These are phyloP conservation scores for Solanum pinnatisectum DNA, from an alignment of 257 asterid species.

Conservation along the genomic window DNA sequence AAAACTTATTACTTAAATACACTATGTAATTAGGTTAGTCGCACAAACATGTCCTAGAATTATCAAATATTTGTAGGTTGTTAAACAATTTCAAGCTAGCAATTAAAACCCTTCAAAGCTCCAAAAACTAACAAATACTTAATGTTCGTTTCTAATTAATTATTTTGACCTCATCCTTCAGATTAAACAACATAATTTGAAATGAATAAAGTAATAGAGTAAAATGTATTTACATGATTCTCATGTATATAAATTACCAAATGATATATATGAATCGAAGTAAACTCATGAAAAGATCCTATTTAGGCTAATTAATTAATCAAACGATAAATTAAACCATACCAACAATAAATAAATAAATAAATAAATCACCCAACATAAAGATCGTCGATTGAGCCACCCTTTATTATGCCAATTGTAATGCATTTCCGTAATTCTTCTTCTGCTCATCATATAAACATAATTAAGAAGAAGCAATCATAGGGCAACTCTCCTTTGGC, in stretches of 20 bases:
- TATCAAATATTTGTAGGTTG: neutral
- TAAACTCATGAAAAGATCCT: neutral
- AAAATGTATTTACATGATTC: neutral
- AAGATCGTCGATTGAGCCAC: neutral
- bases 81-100: neutral
- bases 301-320: neutral
- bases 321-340: neutral
- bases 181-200: neutral
- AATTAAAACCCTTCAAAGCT: neutral
- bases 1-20: no score
- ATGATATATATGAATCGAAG: neutral
- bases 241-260: neutral
- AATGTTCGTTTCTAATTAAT: neutral
- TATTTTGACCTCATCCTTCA: neutral
- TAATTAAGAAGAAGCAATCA: slow-evolving; percentile 11
- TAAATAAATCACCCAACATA: neutral
- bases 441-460: neutral
- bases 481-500: slow-evolving; percentile 32
- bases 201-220: neutral
- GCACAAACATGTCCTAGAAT: neutral
- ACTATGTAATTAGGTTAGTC: neutral
- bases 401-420: neutral
- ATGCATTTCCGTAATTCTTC: neutral
- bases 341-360: neutral
- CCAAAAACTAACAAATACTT: neutral